phyloP scores from a whole-genome alignment of 2,329 filamentous ascomycete genomes.

The Cytospora paraplurivora region DNA sequence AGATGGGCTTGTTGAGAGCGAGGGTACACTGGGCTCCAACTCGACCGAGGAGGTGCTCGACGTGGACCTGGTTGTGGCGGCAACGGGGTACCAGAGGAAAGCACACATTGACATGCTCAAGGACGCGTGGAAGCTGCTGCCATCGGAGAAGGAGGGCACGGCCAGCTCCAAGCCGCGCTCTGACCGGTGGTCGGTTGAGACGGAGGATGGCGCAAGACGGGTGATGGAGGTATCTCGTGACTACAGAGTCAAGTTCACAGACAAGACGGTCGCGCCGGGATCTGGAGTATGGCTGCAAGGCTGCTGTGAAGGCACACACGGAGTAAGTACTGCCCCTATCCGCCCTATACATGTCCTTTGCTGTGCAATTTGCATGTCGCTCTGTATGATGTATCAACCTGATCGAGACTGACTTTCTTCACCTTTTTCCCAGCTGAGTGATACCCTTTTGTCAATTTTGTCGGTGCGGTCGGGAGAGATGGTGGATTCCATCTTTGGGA shows the following conservation, averaged over 20 bases:
- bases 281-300: conserved; percentile 92
- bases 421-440: conserved; percentile 62
- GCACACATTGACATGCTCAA: conserved; percentile 77
- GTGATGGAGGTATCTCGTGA: conserved; percentile 72
- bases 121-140: conserved; percentile 66
- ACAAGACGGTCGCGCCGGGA: conserved; percentile 66
- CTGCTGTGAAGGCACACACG: conserved; percentile 90
- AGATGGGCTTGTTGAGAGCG: conserved; percentile 38
- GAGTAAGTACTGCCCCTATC: conserved; percentile 60
- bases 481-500: conserved; percentile 71
- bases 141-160: conserved; percentile 41
- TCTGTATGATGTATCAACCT: neutral
- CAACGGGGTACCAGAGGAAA: conserved; percentile 81
- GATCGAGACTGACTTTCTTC: conserved; percentile 31
- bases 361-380: too few species aligned
- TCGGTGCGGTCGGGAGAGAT: conserved; percentile 77
- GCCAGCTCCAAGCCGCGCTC: conserved; percentile 25
- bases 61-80: conserved; percentile 80
- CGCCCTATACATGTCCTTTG: neutral
- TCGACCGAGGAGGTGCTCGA: conserved; percentile 63
- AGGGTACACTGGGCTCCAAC: neutral
- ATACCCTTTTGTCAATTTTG: conserved; percentile 79
- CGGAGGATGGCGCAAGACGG: conserved; percentile 33
- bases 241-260: conserved; percentile 74
- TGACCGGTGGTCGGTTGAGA: conserved; percentile 27